Evolutionary conservation across 2,329 filamentous ascomycete species (phyloP).

Genomic region (Diaporthe nobilis): DNA sequence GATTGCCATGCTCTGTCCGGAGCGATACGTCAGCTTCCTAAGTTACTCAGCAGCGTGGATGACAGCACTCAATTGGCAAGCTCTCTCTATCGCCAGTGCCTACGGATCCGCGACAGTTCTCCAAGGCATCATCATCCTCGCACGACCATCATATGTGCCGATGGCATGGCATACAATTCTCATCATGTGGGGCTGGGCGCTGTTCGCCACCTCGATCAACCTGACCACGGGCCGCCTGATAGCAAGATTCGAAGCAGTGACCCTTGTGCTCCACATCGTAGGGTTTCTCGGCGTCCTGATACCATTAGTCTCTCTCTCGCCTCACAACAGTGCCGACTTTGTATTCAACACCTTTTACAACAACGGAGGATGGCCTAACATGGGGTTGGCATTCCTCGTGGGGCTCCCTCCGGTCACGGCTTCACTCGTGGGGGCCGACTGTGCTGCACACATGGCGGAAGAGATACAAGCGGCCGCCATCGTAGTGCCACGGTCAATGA

Average conservation of each 20-base stretch:
- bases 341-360: slow-evolving; percentile 63
- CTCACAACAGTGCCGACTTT: slow-evolving; percentile 50
- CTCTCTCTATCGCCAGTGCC: slow-evolving; percentile 41
- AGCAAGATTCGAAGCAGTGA: slow-evolving; percentile 45
- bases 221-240: slow-evolving; percentile 43
- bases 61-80: slow-evolving; percentile 46
- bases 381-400: slow-evolving; percentile 61
- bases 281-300: slow-evolving; percentile 57
- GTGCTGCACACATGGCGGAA: slow-evolving; percentile 58
- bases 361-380: slow-evolving; percentile 57
- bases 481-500: slow-evolving; percentile 65
- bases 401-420: slow-evolving; percentile 55
- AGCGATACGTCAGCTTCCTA: slow-evolving; percentile 44
- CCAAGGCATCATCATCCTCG: slow-evolving; percentile 45
- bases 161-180: slow-evolving; percentile 45
- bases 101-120: slow-evolving; percentile 44
- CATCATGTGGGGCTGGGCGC: slow-evolving; percentile 44
- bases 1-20: slow-evolving; percentile 47
- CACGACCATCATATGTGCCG: slow-evolving; percentile 43
- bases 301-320: slow-evolving; percentile 56
- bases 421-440: slow-evolving; percentile 56
- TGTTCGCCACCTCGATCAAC: slow-evolving; percentile 45
- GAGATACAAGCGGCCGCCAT: slow-evolving; percentile 63
- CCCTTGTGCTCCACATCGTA: slow-evolving; percentile 50
- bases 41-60: slow-evolving; percentile 47